Base-by-base conservation (phyloP, 2,329 filamentous ascomycete genomes). In the Lasiodiplodia theobromae region DNA sequence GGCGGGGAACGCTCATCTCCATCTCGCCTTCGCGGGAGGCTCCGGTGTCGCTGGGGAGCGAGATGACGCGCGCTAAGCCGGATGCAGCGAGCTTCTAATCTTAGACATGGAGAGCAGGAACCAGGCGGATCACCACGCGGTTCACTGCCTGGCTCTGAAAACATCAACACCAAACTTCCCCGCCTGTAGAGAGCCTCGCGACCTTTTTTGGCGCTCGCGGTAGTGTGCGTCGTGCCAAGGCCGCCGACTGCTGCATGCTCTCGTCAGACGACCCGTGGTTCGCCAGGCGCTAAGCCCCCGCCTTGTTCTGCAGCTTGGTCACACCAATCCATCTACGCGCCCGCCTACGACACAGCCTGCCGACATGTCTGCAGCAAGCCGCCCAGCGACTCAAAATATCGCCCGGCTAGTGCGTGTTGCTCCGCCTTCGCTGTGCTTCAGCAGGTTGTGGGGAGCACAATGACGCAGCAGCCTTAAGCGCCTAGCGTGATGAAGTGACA, bases 241-340 rank as follows among this genome's bases (percentile, higher is more conserved):
- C 6, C 23, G 28, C 60, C 28, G 60, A n/a, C 60, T 38, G 47
- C 25, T 64, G 44, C 44, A 21, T 25, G 44, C 60, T 64, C 44
- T 64, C 47, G 60, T 64, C 60, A 64, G 60, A 37, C 60, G 28
- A 52, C 47, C 21, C 5, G 25, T 25, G 47, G 47, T 23, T 64
- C 60, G 60, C 8, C n/a, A 47, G 38, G 44, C 47, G 44, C 60
- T 52, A 52, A 52, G 60, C 60, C 58, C 40, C 58, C 16, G 47
- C 25, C 25, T 40, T 51, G 7, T 63, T 37, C 60, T 64, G 60
- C 60, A 64, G 60, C 47, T 31, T 23, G 60, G 31, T 52, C 47
- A 52, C 60, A 64, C 60, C 60, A 64, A 14, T 52, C 44, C 18
- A 52, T 4, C 58, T 64, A 40, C 60, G 60, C 60, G 60, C 60